Evolutionary conservation across 208 protist species (phyloP), one percentile per base, ranked within the genome.

Genomic region (Blechomonas ayalai): DNA sequence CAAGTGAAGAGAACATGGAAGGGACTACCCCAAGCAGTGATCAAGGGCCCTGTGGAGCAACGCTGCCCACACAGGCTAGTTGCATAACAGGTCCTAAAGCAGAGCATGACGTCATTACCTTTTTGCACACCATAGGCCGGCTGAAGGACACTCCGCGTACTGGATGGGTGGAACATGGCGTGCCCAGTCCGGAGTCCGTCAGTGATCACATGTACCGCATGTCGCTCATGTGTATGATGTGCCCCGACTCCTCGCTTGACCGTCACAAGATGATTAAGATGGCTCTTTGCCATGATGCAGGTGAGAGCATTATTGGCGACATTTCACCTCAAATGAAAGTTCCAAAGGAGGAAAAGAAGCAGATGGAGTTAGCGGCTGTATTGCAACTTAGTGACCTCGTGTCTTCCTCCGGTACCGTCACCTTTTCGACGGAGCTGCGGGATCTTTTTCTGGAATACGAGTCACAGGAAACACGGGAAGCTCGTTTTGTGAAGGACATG

Each of bases 131-230:
- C 16, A 42, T 95, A 10, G 82, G 80, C 13, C 67, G 73, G 0
- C 67, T 95, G 20, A 96, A 96, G 63, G 73, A 82, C 42, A 88
- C 73, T 0, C 49, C 70, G 3, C 83, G 90, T n/a, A 90, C 71
- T 12, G 90, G 90, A 18, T 96, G 90, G 87, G 80, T 95, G 16
- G 83, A 95, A 33, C 57, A 79, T 29, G 66, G 51, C n/a, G 52
- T 95, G 36, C 59, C 59, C 3, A 57, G 56, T 0, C 73, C 79
- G 2, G 86, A 96, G 67, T 90, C 83, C 4, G 58, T 96, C 27
- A 84, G 81, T 12, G 82, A 89, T 47, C 90, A 96, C 73, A 96
- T 96, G 90, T 94, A 95, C 61, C 78, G 90, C 51, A 90, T 86
- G 70, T 75, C 76, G 2, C 66, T 96, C 12, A 76, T 95, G 67